Conservation (phyloP, 2,329 filamentous ascomycete genomes). For the Byssochlamys sp. region DNA sequence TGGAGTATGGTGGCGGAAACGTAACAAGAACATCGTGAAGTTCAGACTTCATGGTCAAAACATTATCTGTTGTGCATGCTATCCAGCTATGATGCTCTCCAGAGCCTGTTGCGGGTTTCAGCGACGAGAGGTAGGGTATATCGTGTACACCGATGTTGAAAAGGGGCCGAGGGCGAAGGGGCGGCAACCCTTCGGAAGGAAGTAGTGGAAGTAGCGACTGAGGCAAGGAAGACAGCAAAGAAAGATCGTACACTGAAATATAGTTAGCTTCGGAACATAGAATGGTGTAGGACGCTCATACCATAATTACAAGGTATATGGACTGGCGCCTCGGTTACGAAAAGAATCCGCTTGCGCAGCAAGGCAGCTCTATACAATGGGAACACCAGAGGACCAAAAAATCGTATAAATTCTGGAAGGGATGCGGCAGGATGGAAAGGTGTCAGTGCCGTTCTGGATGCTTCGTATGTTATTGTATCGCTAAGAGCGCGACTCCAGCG, state of each 20-base stretch:
- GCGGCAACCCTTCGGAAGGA: conserved; percentile 50
- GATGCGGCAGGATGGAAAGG: conserved; percentile 79
- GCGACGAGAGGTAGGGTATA: conserved; percentile 65
- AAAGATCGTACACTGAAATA: conserved; percentile 73
- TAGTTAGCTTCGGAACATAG: conserved; percentile 13
- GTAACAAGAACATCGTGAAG: conserved; percentile 86
- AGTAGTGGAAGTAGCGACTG: conserved; percentile 61
- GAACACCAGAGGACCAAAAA: conserved; percentile 84
- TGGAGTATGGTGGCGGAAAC: conserved; percentile 56
- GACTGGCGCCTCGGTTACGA: conserved; percentile 78
- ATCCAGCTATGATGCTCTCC: conserved; percentile 61
- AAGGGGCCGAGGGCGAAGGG: conserved; percentile 63
- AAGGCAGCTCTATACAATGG: conserved; percentile 80
- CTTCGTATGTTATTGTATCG: conserved; percentile 32
- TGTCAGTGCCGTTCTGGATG: conserved; percentile 52
- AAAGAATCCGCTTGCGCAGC: conserved; percentile 74
- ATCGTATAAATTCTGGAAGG: conserved; percentile 64
- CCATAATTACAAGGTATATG: conserved; percentile 81
- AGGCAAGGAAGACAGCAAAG: conserved; percentile 83
- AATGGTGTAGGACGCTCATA: conserved; percentile 32
- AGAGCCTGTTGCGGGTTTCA: conserved; percentile 39
- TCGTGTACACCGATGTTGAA: conserved; percentile 92
- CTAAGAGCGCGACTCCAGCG: conserved; percentile 32
- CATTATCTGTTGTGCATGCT: conserved; percentile 90
- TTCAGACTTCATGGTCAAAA: conserved; percentile 72